Evolutionary conservation across 2,329 filamentous ascomycete genomes (phyloP), one percentile per base, ranked within the genome.

Genomic region (Myriosclerotinia scirpicola): DNA sequence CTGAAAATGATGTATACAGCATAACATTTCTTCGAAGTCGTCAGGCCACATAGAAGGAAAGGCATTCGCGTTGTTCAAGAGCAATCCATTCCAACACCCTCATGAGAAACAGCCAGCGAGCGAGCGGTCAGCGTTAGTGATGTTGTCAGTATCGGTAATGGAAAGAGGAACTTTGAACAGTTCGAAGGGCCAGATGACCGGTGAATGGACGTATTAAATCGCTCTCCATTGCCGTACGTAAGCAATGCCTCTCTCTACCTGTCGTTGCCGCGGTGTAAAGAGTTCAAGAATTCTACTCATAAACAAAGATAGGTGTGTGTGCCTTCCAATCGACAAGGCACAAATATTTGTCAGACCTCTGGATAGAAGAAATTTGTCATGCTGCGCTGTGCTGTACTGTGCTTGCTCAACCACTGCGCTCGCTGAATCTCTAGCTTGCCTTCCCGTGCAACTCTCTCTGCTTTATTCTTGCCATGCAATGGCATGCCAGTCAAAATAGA

Each of bases 121-220:
- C 84, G 81, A 82, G 84, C 81, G 85, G 83, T 79, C 78, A 82
- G 78, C 75, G 76, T 83, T 80, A 84, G 80, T 80, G 78, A 65
- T 54, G 50, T 36, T 55, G 48, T 67, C 55, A 72, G 68, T 66
- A 66, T 17, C 12, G 44, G 15, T 38, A 3, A 22, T 50, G 9
- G 12, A 50, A 38, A 20, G 34, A 50, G 30, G 15, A 50, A 26
- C 12, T 15, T 38, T 34, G 44, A 50, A 26, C 12, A 17, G 4
- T 48, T 50, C 30, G 14, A 26, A 38, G 6, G n/a, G 34, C 17
- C 9, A 30, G 42, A n/a, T 26, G 17, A 44, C 30, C 8, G 15
- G 14, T 58, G 14, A 44, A 30, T 61, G 11, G 46, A 26, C 30
- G 38, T 61, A 5, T 17, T 38, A 34, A 61, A 14, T 38, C 44